Evolutionary conservation across 176 grass and related monocot species (phyloP).

Genomic region (Phragmites australis): DNA sequence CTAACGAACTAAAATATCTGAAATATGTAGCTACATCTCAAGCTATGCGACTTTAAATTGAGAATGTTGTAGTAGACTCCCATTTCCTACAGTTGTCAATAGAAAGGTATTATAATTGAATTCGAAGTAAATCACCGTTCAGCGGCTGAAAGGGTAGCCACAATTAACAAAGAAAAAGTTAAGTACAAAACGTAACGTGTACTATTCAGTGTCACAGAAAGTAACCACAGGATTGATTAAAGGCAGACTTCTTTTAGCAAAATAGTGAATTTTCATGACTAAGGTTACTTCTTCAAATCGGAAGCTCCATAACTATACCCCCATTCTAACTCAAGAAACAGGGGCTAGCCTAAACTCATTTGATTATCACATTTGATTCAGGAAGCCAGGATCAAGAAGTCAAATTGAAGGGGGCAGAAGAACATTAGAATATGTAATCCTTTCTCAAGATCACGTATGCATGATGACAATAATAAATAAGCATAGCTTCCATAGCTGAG

Average conservation of each 20-base stretch:
- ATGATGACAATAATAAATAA: slow-evolving; percentile 37
- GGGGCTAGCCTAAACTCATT: neutral
- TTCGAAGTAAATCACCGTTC: neutral
- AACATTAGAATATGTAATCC: slow-evolving; percentile 13
- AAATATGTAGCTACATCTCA: neutral
- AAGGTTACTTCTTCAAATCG: neutral
- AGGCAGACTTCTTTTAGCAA: slow-evolving; percentile 21
- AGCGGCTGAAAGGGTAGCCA: neutral
- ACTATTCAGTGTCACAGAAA: slow-evolving; percentile 15
- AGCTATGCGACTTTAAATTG: neutral
- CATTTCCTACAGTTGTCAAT: neutral
- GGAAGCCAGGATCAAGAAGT: slow-evolving; percentile 1
- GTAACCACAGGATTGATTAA: slow-evolving; percentile 16
- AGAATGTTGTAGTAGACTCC: neutral
- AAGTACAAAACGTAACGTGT: too few relatives aligned
- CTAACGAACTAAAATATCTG: neutral
- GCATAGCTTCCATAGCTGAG: slow-evolving; percentile 9
- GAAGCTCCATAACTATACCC: neutral
- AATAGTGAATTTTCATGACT: neutral
- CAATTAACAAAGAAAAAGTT: slow-evolving; percentile 14
- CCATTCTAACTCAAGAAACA: neutral
- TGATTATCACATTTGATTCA: slow-evolving; percentile 17
- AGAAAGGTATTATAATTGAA: neutral
- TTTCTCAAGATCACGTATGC: slow-evolving; percentile 19
- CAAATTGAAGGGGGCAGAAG: slow-evolving; percentile 7